Conservation (phyloP, 2,329 filamentous ascomycete species). For the Thelonectria discophora region DNA sequence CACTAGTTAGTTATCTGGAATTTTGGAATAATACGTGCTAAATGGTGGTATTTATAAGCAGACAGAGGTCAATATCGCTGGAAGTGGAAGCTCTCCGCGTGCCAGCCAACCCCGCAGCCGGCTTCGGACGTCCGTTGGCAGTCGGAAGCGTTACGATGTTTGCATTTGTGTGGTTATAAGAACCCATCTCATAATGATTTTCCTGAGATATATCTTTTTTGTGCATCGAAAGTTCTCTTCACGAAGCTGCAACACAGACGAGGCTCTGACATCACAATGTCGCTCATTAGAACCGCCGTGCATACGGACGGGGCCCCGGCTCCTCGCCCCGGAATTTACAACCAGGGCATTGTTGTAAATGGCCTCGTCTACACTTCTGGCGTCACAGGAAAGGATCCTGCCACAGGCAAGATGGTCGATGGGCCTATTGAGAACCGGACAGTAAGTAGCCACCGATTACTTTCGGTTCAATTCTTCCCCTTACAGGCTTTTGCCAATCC, state of each 20-base stretch:
- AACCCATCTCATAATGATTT: too few relatives aligned
- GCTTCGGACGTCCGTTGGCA: neutral
- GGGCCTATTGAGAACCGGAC: constrained; percentile 72
- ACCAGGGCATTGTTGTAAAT: constrained; percentile 55
- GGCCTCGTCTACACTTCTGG: constrained; percentile 74
- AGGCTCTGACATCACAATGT: neutral
- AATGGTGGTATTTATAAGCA: too few relatives aligned
- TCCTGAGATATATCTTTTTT: neutral
- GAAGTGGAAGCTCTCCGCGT: too few relatives aligned
- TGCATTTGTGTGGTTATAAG: too few relatives aligned
- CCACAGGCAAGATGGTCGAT: constrained; percentile 64
- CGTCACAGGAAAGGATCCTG: constrained; percentile 68
- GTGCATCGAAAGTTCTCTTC: neutral
- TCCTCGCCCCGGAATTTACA: constrained; percentile 23
- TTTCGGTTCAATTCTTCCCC: too few relatives aligned
- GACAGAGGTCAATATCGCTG: too few relatives aligned
- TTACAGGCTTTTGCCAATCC: too few relatives aligned
- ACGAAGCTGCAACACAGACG: neutral
- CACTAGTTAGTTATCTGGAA: too few relatives aligned
- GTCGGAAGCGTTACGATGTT: neutral
- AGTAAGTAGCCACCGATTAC: constrained; percentile 35
- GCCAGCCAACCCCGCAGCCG: neutral
- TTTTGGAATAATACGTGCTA: too few relatives aligned
- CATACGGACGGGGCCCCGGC: constrained; percentile 30
- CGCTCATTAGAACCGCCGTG: constrained; percentile 17